Base-by-base conservation (phyloP, 2,329 filamentous ascomycete species). In the Phialophora verrucosa region DNA sequence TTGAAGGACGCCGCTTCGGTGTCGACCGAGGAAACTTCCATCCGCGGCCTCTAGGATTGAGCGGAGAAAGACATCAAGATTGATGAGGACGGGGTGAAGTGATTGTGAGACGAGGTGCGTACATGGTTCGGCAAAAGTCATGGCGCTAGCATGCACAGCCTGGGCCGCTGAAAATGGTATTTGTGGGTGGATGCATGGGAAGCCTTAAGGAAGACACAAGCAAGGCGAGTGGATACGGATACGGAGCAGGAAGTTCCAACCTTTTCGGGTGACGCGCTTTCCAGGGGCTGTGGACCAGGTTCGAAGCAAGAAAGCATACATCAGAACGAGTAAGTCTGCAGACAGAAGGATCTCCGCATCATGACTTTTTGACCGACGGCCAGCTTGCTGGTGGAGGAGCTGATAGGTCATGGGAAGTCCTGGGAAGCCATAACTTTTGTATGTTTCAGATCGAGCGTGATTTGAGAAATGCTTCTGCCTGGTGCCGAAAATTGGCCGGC, bases 381-480 rank as follows among this genome's bases (percentile, higher is more conserved):
- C 35, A 17, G 35, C 12, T 42, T 17, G 35, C 35, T 42, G 35
- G 32, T 35, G 32, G 32, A 12, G 32, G 32, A 12, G 32, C 31
- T 32, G 1, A 2, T 8, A 32, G 31, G 8, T 31, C 29, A 1
- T 10, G 29, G 10, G 31, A 32, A 32, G 31, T 11, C 31, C 31
- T 11, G 8, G 6, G 35, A 4, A 4, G 7, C 17, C 12, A 17
- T 38, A 7, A 6, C 6, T 42, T 17, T 5, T 6, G 12, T 4
- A 42, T 17, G 35, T 42, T 17, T 42, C 35, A 42, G 35, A 17
- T 42, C 35, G 14, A 42, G 14, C 14, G 47, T 50, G 8, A n/a
- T 25, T 49, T 50, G 12, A 25, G 47, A 50, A 50, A 50, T 25
- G 47, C 47, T 50, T 50, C 47, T 50, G 47, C 47, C 47, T 50